Percentiles rank a stretch among this genome's conserved stretches.
Evolutionary conservation across 2,329 filamentous ascomycete genomes (phyloP).

Genomic region (Xylaria polymorpha): DNA sequence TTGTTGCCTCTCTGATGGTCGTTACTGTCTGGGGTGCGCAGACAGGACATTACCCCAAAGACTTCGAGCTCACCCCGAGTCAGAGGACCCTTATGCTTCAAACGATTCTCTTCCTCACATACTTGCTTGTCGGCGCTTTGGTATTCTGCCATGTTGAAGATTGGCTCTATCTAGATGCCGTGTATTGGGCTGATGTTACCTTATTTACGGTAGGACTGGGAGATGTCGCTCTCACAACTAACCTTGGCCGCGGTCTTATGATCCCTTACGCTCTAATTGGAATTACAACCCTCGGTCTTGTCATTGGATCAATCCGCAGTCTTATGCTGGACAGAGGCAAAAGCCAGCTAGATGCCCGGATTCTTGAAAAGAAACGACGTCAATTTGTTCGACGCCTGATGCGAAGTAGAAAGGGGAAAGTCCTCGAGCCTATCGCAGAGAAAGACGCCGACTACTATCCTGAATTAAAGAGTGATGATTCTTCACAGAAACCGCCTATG

Average conservation of each 20-base stretch:
- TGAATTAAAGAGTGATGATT: constrained; percentile 35
- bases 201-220: constrained; percentile 74
- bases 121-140: constrained; percentile 80
- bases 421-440: constrained; percentile 62
- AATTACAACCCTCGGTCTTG: constrained; percentile 84
- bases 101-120: constrained; percentile 86
- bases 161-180: constrained; percentile 80
- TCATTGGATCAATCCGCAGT: constrained; percentile 81
- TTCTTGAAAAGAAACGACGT: constrained; percentile 69
- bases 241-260: constrained; percentile 75
- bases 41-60: constrained; percentile 75
- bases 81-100: constrained; percentile 92
- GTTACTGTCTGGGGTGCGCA: constrained; percentile 84
- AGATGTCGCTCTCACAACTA: constrained; percentile 61
- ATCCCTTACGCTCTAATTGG: constrained; percentile 87
- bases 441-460: constrained; percentile 38
- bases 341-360: constrained; percentile 64
- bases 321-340: constrained; percentile 69
- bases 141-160: constrained; percentile 78
- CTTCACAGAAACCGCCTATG: constrained; percentile 38
- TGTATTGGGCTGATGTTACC: constrained; percentile 83
- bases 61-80: constrained; percentile 81
- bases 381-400: constrained; percentile 59
- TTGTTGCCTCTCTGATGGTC: constrained; percentile 80
- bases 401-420: constrained; percentile 57